Evolutionary conservation across 768 basidiomycete species (phyloP).

Genomic region (Ephemerocybe angulata): DNA sequence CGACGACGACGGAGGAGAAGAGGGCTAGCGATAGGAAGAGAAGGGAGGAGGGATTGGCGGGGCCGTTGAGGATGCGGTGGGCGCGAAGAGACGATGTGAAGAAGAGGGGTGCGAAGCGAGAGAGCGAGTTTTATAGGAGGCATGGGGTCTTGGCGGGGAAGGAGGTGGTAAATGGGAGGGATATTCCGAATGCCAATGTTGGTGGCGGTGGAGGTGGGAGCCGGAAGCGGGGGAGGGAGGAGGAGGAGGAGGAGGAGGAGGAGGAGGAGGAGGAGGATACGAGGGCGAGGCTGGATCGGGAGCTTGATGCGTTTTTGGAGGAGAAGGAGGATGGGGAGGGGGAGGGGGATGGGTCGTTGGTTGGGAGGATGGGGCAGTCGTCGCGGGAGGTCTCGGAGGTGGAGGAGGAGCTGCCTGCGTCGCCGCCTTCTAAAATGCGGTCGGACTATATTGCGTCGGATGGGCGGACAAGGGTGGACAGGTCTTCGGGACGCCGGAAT

Average conservation of each 20-base stretch:
- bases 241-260: slow-evolving; percentile 34
- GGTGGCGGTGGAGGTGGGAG: neutral
- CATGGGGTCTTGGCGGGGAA: slow-evolving; percentile 68
- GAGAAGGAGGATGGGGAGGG: slow-evolving; percentile 32
- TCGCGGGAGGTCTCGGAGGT: slow-evolving; percentile 11
- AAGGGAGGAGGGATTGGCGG: slow-evolving; percentile 54
- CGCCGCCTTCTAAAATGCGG: slow-evolving; percentile 64
- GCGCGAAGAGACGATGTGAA: slow-evolving; percentile 70
- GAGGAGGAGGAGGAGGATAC: slow-evolving; percentile 30
- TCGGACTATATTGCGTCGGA: slow-evolving; percentile 56
- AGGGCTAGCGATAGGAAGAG: neutral
- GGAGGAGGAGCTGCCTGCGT: slow-evolving; percentile 21
- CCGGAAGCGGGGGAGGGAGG: slow-evolving; percentile 15
- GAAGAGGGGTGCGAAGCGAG: slow-evolving; percentile 65
- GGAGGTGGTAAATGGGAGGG: slow-evolving; percentile 40
- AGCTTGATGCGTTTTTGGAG: slow-evolving; percentile 66
- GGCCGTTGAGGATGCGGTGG: slow-evolving; percentile 71
- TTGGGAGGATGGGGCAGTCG: slow-evolving; percentile 9
- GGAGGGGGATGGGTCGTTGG: slow-evolving; percentile 14
- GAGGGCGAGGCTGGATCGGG: slow-evolving; percentile 54
- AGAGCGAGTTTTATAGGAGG: slow-evolving; percentile 77
- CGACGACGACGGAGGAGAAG: neutral
- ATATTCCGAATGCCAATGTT: slow-evolving; percentile 23
- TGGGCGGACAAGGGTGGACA: slow-evolving; percentile 50
- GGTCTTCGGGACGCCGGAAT: neutral